Conservation (phyloP, 176 grass and related monocot species). For the Bothriochloa decipiens region DNA sequence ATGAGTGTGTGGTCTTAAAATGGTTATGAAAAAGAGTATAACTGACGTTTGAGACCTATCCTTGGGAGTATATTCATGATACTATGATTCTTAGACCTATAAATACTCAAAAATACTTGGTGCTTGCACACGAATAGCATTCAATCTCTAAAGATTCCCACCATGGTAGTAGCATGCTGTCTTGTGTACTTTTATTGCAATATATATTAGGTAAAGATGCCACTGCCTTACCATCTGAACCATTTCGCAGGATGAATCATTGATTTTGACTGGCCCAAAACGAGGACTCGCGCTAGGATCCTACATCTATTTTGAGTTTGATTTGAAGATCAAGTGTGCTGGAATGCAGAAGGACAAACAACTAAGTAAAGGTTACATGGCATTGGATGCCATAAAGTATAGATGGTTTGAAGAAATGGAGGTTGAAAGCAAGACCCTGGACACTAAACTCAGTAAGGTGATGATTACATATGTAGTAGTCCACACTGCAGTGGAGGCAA, state of each 20-base stretch:
- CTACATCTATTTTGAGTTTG: neutral
- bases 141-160: neutral
- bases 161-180: neutral
- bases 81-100: neutral
- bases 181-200: neutral
- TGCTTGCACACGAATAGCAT: neutral
- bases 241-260: neutral
- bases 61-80: neutral
- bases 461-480: conserved; percentile 14
- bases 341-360: neutral
- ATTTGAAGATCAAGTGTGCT: neutral
- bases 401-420: neutral
- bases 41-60: too few relatives aligned
- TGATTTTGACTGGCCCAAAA: neutral
- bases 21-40: neutral
- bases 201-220: neutral
- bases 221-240: neutral
- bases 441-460: neutral
- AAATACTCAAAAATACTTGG: neutral
- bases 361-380: neutral
- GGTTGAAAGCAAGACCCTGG: neutral
- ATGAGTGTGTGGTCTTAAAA: neutral
- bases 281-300: neutral
- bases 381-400: neutral
- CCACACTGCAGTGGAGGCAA: neutral